Conservation (phyloP, 2,329 filamentous ascomycete species). For the Ilyonectria robusta region DNA sequence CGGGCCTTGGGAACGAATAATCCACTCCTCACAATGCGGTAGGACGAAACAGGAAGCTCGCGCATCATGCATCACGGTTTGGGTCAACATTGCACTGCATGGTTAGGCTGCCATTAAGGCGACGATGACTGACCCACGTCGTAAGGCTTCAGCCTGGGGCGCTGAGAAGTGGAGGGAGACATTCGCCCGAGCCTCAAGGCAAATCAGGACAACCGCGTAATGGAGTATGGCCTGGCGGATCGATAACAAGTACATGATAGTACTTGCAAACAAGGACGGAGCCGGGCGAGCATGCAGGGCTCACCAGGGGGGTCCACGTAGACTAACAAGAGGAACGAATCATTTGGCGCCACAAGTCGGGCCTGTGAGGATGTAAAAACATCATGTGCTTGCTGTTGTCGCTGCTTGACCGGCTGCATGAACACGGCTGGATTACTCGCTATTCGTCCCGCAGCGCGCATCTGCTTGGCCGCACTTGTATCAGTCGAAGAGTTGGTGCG, state of each 20-base stretch:
- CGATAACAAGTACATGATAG: too few species aligned
- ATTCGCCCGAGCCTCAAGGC: neutral
- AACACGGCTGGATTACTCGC: neutral
- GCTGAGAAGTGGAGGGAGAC: neutral
- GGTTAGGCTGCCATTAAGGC: neutral
- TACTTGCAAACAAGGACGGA: too few species aligned
- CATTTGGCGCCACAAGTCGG: neutral
- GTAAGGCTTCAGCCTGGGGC: neutral
- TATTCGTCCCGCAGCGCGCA: neutral
- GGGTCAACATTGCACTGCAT: neutral
- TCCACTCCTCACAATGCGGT: neutral
- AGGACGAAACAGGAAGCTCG: neutral
- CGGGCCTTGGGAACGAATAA: neutral
- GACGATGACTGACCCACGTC: neutral
- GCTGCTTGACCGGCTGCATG: conserved; percentile 2
- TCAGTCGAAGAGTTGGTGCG: too few species aligned
- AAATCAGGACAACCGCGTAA: neutral
- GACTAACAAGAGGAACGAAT: neutral
- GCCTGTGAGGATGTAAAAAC: neutral
- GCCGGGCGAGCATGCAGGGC: too few species aligned
- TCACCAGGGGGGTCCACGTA: too few species aligned
- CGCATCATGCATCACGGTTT: neutral
- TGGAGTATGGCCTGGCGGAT: too few species aligned
- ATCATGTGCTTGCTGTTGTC: conserved; percentile 9
- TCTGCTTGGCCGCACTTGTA: neutral